These are phyloP conservation scores for Acacia melanoxylon DNA, from an alignment of 306 rosid genomes.

Conservation along the genomic window DNA sequence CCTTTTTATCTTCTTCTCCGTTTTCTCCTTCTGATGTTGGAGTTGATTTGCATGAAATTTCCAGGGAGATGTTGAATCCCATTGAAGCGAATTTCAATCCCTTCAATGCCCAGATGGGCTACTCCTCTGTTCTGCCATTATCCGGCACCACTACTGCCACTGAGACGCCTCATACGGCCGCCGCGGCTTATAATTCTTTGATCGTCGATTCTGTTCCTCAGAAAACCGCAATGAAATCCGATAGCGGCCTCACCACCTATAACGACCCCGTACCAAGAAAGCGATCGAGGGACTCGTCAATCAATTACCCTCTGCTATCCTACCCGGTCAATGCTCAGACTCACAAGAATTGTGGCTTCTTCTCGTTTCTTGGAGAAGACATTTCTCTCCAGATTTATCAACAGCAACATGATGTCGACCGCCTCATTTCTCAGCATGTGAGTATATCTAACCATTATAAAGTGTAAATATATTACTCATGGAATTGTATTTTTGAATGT, in stretches of 20 bases:
- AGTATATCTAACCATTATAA: not conserved
- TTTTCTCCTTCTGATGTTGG: not conserved
- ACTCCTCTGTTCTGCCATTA: conserved; percentile 45
- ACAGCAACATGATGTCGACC: conserved; percentile 69
- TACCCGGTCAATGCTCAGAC: conserved; percentile 24
- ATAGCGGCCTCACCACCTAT: conserved; percentile 60
- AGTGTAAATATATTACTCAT: not conserved
- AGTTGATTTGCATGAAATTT: not conserved
- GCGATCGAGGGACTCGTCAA: conserved; percentile 62
- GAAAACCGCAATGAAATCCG: conserved; percentile 58
- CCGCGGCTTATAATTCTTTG: conserved; percentile 34
- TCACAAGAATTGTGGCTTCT: conserved; percentile 42
- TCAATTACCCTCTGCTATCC: conserved; percentile 36
- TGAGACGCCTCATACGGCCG: conserved; percentile 46
- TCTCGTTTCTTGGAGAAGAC: conserved; percentile 86
- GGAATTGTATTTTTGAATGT: not conserved
- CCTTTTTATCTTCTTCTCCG: not conserved
- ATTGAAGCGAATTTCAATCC: conserved; percentile 44
- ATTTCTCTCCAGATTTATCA: conserved; percentile 66
- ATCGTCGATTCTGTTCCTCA: conserved; percentile 41
- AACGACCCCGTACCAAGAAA: conserved; percentile 52
- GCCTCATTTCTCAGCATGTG: conserved; percentile 65
- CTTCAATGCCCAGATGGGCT: conserved; percentile 38
- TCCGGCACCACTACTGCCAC: conserved; percentile 51
- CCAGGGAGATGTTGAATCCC: conserved; percentile 59